These are phyloP conservation scores for Leishmania turanica DNA, from an alignment of 208 protist species.

Conservation along the genomic window DNA sequence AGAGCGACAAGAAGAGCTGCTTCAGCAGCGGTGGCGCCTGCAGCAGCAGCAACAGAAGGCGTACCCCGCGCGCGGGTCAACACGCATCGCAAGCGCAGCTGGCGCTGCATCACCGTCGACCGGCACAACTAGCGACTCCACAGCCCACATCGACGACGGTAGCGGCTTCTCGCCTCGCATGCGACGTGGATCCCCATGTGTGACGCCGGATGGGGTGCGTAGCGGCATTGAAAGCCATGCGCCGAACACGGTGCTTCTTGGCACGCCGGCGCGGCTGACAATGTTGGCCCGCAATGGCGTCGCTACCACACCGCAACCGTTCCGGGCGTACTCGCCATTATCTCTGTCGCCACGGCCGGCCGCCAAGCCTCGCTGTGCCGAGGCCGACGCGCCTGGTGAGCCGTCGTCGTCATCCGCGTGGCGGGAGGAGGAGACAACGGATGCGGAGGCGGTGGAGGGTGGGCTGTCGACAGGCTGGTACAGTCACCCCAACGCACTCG, in stretches of 20 bases:
- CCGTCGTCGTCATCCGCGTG: neutral
- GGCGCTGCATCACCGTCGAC: neutral
- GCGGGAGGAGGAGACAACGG: neutral
- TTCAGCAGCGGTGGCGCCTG: conserved; percentile 52
- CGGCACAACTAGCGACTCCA: neutral
- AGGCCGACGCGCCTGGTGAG: neutral
- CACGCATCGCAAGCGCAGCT: neutral
- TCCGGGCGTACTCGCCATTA: neutral
- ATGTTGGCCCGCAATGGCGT: conserved; percentile 14
- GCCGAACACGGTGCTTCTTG: conserved; percentile 7
- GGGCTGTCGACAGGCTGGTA: neutral
- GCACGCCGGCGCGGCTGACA: conserved; percentile 12
- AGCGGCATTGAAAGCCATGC: conserved; percentile 15
- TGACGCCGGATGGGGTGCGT: neutral
- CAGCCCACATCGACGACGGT: neutral
- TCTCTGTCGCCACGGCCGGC: neutral
- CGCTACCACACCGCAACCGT: conserved; percentile 6
- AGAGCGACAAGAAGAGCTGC: conserved; percentile 45
- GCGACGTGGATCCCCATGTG: neutral
- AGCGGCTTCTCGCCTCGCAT: neutral
- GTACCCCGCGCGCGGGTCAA: neutral
- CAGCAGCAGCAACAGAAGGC: conserved; percentile 32
- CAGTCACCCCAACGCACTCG: neutral
- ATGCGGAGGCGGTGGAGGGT: neutral
- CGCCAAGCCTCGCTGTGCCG: neutral